Evolutionary conservation across 1,284 basidiomycete genomes (phyloP), one percentile per base, ranked within the genome.

Genomic region (Rhodofomes roseus): DNA sequence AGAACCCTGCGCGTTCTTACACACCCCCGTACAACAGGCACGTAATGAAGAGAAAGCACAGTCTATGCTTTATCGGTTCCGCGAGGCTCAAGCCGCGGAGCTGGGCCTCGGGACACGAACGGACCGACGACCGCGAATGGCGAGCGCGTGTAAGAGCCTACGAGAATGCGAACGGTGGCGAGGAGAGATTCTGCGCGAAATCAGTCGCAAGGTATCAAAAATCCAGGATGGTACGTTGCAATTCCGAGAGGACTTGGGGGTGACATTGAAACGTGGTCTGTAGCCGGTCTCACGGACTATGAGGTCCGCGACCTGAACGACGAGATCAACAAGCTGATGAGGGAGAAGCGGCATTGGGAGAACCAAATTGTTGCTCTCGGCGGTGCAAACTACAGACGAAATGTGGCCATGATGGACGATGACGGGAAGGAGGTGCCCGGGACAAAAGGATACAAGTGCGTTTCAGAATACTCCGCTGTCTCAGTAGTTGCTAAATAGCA

Each of bases 31-130:
- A 8, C 52, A 8, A 34, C 57, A 93, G 95, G 94, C 95, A 67
- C 91, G 95, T 76, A 97, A 97, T 89, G 91, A 95, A 74, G 95
- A 97, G 76, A 98, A 97, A 74, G 93, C 95, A 0, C 95, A 96
- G 76, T 97, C 95, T 53, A 98, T 98, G 95, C 86, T 99, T 55
- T 98, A 97, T 76, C 95, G 96, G 65, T 99, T 99, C 77, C 91
- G 96, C 60, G 95, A 98, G 76, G 93, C 93, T 56, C 96, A 99
- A 75, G 95, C 94, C 0, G 89, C 91, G 55, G 96, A 98, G 77
- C 88, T 98, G 68, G 96, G 96, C 18, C 80, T 98, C 25, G 89
- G 90, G 20, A 90, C 89, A 22, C 85, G 90, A 57, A 80, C 80
- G 22, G 93, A 94, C 73, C 85, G 89, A 36, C 81, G 96, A 29